phyloP scores from a whole-genome alignment of 371 early-diverging fungal genomes.

The Thermomucor indicae-seudaticae region DNA sequence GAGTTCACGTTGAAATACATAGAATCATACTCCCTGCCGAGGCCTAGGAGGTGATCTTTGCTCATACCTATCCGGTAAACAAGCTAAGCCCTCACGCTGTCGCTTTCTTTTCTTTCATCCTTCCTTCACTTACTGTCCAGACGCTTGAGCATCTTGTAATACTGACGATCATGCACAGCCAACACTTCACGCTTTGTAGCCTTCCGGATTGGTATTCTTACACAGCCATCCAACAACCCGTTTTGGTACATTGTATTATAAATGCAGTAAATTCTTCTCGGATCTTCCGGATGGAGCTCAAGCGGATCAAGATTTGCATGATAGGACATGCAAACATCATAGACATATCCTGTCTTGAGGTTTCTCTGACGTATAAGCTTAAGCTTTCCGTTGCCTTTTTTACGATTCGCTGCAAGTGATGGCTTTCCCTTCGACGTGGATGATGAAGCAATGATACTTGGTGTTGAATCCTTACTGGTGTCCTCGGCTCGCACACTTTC shows the following conservation, averaged over 20 bases:
- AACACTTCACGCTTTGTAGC: constrained; percentile 54
- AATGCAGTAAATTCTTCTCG: constrained; percentile 64
- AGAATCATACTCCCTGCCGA: constrained; percentile 49
- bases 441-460: too few species aligned
- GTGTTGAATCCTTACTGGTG: too few species aligned
- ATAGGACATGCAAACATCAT: constrained; percentile 65
- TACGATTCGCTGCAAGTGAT: too few species aligned
- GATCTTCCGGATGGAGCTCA: constrained; percentile 72
- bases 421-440: too few species aligned
- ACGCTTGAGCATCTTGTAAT: constrained; percentile 29
- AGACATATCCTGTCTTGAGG: constrained; percentile 55
- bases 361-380: too few species aligned
- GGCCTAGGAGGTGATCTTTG: constrained; percentile 2
- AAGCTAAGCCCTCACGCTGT: not conserved
- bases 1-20: constrained; percentile 70
- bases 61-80: not conserved
- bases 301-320: constrained; percentile 34
- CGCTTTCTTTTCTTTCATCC: constrained; percentile 15
- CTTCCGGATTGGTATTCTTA: constrained; percentile 42
- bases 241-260: constrained; percentile 48
- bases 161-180: constrained; percentile 54
- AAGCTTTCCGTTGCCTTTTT: too few species aligned
- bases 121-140: constrained; percentile 22
- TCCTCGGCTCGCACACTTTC: too few species aligned
- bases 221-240: constrained; percentile 49